Evolutionary conservation across 2,329 filamentous ascomycete genomes (phyloP).

Genomic region (Colletotrichum sp.): DNA sequence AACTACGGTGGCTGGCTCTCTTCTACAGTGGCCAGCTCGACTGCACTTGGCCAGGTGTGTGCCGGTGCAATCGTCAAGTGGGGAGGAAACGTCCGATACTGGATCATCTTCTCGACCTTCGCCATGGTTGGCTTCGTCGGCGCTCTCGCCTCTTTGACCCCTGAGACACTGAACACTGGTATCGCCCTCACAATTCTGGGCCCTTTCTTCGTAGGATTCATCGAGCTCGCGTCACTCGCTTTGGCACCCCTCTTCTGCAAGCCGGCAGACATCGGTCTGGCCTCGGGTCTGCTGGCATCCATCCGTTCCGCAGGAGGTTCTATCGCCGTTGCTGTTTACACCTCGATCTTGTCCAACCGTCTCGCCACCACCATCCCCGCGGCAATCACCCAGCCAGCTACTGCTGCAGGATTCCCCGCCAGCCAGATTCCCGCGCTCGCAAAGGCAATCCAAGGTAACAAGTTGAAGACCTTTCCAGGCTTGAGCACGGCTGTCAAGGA

Average conservation of each 20-base stretch:
- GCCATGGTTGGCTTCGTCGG: slow-evolving; percentile 41
- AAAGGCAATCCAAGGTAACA: slow-evolving; percentile 31
- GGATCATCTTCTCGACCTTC: slow-evolving; percentile 40
- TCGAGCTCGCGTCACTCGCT: slow-evolving; percentile 37
- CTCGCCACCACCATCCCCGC: slow-evolving; percentile 37
- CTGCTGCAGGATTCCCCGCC: slow-evolving; percentile 39
- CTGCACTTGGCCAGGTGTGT: slow-evolving; percentile 36
- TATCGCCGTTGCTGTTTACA: slow-evolving; percentile 43
- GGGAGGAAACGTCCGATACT: slow-evolving; percentile 39
- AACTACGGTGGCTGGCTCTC: slow-evolving; percentile 41
- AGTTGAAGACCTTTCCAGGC: slow-evolving; percentile 38
- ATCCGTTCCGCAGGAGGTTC: slow-evolving; percentile 42
- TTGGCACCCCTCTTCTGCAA: slow-evolving; percentile 41
- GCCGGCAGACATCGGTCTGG: slow-evolving; percentile 43
- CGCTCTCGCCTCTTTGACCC: slow-evolving; percentile 37
- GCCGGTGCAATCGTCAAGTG: slow-evolving; percentile 36
- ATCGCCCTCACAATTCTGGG: slow-evolving; percentile 40
- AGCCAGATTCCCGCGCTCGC: slow-evolving; percentile 36
- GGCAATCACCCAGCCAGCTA: slow-evolving; percentile 33
- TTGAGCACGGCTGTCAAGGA: slow-evolving; percentile 34
- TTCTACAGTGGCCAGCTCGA: slow-evolving; percentile 38
- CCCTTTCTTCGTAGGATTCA: slow-evolving; percentile 40
- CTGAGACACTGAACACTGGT: slow-evolving; percentile 32
- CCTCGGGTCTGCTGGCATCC: slow-evolving; percentile 43
- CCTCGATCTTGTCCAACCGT: slow-evolving; percentile 42